Conservation (phyloP, 2,329 filamentous ascomycete genomes). For the Madurella mycetomatis region DNA sequence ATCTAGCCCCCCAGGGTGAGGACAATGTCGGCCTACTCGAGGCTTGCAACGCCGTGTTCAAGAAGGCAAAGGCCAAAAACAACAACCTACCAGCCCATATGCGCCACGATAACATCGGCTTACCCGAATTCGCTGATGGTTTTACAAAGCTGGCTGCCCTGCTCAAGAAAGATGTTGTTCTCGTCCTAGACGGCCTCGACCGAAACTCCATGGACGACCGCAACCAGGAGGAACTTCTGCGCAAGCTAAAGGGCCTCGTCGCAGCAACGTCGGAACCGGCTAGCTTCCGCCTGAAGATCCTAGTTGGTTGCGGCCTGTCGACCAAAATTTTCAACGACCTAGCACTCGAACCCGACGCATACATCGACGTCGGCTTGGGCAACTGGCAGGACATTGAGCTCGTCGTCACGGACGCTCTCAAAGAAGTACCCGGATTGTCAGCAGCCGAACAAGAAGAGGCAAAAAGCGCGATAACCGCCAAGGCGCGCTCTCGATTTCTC, state of each 20-base stretch:
- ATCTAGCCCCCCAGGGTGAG: slow-evolving; percentile 15
- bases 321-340: slow-evolving; percentile 13
- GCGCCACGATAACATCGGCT: slow-evolving; percentile 7
- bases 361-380: slow-evolving; percentile 7
- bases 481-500: slow-evolving; percentile 17
- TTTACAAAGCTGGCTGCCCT: slow-evolving; percentile 11
- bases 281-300: slow-evolving; percentile 6
- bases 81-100: slow-evolving; percentile 1
- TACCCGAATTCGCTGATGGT: slow-evolving; percentile 19
- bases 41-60: slow-evolving; percentile 21
- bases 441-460: slow-evolving; percentile 19
- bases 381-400: slow-evolving; percentile 15
- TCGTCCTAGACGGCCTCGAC: slow-evolving; percentile 21
- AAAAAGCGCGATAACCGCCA: slow-evolving; percentile 13
- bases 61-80: slow-evolving; percentile 13
- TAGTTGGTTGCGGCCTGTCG: slow-evolving; percentile 14
- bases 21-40: slow-evolving; percentile 18
- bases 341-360: not conserved
- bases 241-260: slow-evolving; percentile 11
- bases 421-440: slow-evolving; percentile 14
- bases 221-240: slow-evolving; percentile 17
- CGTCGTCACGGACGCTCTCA: slow-evolving; percentile 13
- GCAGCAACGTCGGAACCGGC: not conserved
- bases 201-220: slow-evolving; percentile 8
- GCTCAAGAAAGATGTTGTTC: slow-evolving; percentile 15